These are phyloP conservation scores for Phaffia rhodozyma DNA, from an alignment of 1,284 basidiomycete species.

Conservation along the genomic window DNA sequence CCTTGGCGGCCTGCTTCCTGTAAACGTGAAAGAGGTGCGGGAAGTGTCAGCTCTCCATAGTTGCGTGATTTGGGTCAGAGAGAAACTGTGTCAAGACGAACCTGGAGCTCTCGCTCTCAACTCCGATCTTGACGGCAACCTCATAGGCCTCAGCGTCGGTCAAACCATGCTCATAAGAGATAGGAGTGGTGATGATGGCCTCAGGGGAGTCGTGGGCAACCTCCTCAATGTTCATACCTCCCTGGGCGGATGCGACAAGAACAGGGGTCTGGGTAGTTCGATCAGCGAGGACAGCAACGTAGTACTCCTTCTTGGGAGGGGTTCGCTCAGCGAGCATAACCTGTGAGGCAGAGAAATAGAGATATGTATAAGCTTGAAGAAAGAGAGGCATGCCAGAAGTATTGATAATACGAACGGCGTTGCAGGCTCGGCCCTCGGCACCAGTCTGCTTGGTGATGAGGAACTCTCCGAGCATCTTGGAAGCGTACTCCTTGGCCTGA, in stretches of 20 bases:
- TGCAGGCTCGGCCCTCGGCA: conserved; percentile 81
- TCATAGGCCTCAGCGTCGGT: conserved; percentile 57
- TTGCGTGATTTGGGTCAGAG: background rate
- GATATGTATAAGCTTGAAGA: conserved; percentile 12
- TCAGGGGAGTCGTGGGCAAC: conserved; percentile 93
- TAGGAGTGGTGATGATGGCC: conserved; percentile 92
- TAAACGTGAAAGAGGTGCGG: background rate
- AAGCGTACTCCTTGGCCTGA: conserved; percentile 75
- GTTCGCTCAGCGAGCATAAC: conserved; percentile 97
- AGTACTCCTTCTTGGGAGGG: conserved; percentile 92
- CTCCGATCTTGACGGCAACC: conserved; percentile 83
- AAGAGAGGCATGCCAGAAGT: background rate
- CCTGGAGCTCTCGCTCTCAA: conserved; percentile 60
- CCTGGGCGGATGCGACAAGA: conserved; percentile 79
- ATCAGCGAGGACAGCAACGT: conserved; percentile 94
- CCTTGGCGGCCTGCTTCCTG: conserved; percentile 68
- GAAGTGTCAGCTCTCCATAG: background rate
- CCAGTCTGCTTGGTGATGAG: conserved; percentile 99
- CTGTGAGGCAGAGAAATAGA: conserved; percentile 36
- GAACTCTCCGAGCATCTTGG: conserved; percentile 88
- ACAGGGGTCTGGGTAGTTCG: conserved; percentile 80
- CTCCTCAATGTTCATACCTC: conserved; percentile 96
- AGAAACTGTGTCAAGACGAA: background rate
- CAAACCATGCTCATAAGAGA: conserved; percentile 77
- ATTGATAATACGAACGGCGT: conserved; percentile 52